phyloP scores from a whole-genome alignment of 805 yeast genomes.

The Metschnikowia lunata region DNA sequence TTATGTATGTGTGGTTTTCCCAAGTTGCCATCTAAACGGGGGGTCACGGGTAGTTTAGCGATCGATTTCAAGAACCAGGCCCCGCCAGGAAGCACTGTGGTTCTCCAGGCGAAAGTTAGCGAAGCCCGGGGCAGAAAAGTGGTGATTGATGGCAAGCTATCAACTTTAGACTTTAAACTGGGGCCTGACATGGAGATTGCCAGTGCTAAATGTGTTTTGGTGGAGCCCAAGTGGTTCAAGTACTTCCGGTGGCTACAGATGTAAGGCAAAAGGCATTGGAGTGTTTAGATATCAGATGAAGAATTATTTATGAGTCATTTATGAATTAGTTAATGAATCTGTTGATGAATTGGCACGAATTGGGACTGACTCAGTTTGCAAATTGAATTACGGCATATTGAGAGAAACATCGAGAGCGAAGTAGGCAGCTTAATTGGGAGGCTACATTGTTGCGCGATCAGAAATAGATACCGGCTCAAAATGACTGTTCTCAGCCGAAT shows the following conservation, averaged over 20 bases:
- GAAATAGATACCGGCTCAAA: too few species aligned
- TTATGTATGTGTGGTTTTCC: slow-evolving; percentile 84
- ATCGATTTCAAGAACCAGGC: slow-evolving; percentile 64
- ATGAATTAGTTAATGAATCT: too few species aligned
- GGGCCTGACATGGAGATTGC: slow-evolving; percentile 45
- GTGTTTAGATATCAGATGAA: too few species aligned
- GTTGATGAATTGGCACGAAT: too few species aligned
- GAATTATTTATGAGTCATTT: too few species aligned
- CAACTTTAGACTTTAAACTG: slow-evolving; percentile 41
- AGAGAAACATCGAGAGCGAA: too few species aligned
- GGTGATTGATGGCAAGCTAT: slow-evolving; percentile 63
- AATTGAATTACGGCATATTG: too few species aligned
- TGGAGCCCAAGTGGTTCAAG: slow-evolving; percentile 87
- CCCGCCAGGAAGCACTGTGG: slow-evolving; percentile 57
- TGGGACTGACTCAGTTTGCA: too few species aligned
- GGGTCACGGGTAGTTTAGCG: slow-evolving; percentile 80
- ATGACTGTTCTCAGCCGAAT: too few species aligned
- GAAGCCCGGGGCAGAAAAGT: slow-evolving; percentile 78
- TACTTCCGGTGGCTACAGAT: slow-evolving; percentile 46
- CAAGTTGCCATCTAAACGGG: slow-evolving; percentile 70
- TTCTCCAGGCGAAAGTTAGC: slow-evolving; percentile 62
- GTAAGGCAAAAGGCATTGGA: background rate
- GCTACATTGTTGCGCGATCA: too few species aligned
- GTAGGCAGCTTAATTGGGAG: too few species aligned
- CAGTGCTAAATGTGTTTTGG: slow-evolving; percentile 62